A percentile compares a stretch with the other conserved stretches of the same genome.
Conservation (phyloP, 345 rosid species). For the Stellera chamaejasme region DNA sequence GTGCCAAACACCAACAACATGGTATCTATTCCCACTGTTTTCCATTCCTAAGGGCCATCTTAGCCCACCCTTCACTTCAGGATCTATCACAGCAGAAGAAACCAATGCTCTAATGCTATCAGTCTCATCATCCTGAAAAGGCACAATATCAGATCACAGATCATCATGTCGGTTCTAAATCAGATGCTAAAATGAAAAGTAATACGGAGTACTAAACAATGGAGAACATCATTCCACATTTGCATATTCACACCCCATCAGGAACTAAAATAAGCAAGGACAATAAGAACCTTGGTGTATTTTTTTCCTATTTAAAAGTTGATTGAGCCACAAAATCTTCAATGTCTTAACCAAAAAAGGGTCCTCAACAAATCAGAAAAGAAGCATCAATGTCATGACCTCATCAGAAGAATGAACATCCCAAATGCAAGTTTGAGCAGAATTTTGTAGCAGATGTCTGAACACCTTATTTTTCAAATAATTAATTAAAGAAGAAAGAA, state of each 20-base stretch:
- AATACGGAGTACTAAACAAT: too few relatives aligned
- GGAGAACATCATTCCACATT: too few relatives aligned
- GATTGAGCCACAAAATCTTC: too few relatives aligned
- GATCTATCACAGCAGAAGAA: conserved; percentile 42
- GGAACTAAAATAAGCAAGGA: too few relatives aligned
- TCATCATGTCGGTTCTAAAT: background rate
- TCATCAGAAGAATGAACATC: background rate
- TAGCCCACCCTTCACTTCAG: conserved; percentile 58
- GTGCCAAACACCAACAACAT: conserved; percentile 40
- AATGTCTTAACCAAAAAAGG: too few relatives aligned
- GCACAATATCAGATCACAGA: background rate
- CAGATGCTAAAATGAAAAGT: too few relatives aligned
- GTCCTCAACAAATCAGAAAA: too few relatives aligned
- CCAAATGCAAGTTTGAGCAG: background rate
- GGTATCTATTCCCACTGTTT: conserved; percentile 32
- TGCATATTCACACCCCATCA: too few relatives aligned
- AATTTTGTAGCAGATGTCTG: background rate
- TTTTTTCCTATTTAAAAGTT: too few relatives aligned
- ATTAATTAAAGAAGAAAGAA: background rate
- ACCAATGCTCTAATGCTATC: conserved; percentile 34
- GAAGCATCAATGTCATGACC: background rate
- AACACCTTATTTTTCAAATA: too few relatives aligned
- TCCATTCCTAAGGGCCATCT: conserved; percentile 50
- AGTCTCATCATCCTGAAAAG: conserved; percentile 50
- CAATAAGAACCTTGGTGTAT: too few relatives aligned